Conservation (phyloP, 1,139 yeast species). For the Yamadazyma epiphylla region DNA sequence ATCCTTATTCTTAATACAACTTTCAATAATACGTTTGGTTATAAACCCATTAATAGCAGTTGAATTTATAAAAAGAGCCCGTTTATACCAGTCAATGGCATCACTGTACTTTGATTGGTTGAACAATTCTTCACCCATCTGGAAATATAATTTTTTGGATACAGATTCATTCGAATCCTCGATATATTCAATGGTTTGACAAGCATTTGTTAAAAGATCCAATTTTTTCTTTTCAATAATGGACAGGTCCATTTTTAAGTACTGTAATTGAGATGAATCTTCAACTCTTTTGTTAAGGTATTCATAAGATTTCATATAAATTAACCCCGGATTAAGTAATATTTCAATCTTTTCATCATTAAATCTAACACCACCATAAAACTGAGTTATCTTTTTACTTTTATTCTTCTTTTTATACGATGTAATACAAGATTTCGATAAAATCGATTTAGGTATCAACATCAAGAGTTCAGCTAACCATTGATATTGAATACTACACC, state of each 20-base stretch:
- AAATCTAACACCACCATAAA: constrained; percentile 34
- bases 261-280: too few species aligned
- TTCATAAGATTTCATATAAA: constrained; percentile 25
- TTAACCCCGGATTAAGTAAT: constrained; percentile 26
- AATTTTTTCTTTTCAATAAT: constrained; percentile 5
- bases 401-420: constrained; percentile 9
- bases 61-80: background rate
- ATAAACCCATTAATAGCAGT: background rate
- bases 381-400: constrained; percentile 11
- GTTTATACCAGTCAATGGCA: constrained; percentile 38
- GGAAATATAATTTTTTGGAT: constrained; percentile 35
- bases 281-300: too few species aligned
- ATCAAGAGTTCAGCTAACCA: constrained; percentile 59
- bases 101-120: constrained; percentile 13
- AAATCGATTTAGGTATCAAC: constrained; percentile 38
- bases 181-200: background rate
- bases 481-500: constrained; percentile 44
- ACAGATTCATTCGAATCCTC: constrained; percentile 8
- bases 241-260: too few species aligned
- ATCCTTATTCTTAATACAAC: background rate
- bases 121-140: constrained; percentile 46
- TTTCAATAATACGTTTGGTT: background rate
- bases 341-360: constrained; percentile 26
- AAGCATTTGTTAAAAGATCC: constrained; percentile 6
- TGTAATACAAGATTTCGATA: constrained; percentile 22